Evolutionary conservation across 495 filamentous ascomycete species (phyloP).

Genomic region (Talaromyces proteolyticus): DNA sequence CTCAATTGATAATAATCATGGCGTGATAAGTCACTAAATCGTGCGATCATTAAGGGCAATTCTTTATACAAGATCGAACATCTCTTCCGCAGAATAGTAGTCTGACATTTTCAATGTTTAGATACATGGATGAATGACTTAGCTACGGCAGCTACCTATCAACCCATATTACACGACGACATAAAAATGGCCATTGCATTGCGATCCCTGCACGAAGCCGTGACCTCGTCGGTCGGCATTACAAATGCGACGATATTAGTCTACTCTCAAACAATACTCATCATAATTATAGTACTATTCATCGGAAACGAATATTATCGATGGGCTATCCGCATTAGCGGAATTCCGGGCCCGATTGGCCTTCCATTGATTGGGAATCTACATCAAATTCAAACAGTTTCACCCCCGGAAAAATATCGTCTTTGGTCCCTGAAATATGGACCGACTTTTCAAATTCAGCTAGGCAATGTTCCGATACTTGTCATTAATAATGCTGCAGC

Average conservation of each 20-base stretch:
- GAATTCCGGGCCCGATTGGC: slow-evolving; percentile 19
- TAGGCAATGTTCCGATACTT: background rate
- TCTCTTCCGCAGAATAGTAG: too few species aligned
- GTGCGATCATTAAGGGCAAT: too few species aligned
- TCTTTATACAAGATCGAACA: too few species aligned
- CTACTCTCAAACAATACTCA: background rate
- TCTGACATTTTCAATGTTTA: too few species aligned
- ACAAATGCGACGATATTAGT: background rate
- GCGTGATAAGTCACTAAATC: background rate
- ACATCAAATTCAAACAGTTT: slow-evolving; percentile 37
- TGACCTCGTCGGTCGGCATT: background rate
- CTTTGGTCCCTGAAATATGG: slow-evolving; percentile 4
- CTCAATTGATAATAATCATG: background rate
- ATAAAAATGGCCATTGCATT: background rate
- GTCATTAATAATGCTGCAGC: slow-evolving; percentile 2
- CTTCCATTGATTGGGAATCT: slow-evolving; percentile 53
- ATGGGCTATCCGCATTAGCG: background rate
- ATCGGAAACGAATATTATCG: background rate
- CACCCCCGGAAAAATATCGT: slow-evolving; percentile 1
- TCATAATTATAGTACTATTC: background rate
- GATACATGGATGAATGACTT: too few species aligned
- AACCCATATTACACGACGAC: too few species aligned
- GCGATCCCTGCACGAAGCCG: background rate
- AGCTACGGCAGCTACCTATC: too few species aligned
- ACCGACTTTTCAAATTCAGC: background rate